These are phyloP conservation scores for Hymenoscyphus fructigenus DNA, from an alignment of 2,329 filamentous ascomycete species.

Conservation along the genomic window DNA sequence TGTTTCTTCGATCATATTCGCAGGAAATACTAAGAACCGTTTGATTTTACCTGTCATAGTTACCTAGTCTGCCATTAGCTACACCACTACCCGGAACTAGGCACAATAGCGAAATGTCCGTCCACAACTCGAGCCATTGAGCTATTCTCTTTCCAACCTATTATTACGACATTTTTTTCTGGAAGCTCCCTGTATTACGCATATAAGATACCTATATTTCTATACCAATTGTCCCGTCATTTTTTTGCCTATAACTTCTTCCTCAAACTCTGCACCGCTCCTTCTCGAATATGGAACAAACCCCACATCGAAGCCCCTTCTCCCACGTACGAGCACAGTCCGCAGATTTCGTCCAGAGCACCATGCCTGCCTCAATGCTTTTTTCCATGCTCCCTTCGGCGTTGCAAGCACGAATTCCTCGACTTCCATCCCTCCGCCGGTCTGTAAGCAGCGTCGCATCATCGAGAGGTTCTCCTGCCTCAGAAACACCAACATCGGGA, in stretches of 20 bases:
- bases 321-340: constrained; percentile 7
- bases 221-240: not conserved
- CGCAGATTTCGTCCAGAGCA: constrained; percentile 15
- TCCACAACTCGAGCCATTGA: not conserved
- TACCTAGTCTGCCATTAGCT: not conserved
- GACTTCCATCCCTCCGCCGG: constrained; percentile 49
- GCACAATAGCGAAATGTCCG: not conserved
- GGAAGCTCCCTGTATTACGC: not conserved
- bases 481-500: constrained; percentile 35
- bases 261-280: not conserved
- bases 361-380: constrained; percentile 44
- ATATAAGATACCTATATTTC: not conserved
- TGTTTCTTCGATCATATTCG: not conserved
- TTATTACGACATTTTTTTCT: not conserved
- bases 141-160: not conserved
- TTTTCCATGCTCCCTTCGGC: constrained; percentile 54
- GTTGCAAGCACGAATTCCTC: constrained; percentile 51
- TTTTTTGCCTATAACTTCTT: not conserved
- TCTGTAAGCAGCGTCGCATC: constrained; percentile 38
- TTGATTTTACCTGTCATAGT: not conserved
- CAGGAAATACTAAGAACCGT: not conserved
- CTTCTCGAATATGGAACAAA: constrained; percentile 10
- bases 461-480: constrained; percentile 20
- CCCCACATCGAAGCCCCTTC: not conserved
- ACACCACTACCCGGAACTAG: not conserved